These are phyloP conservation scores for Camelina laxa DNA, from an alignment of 345 rosid species.

Conservation along the genomic window DNA sequence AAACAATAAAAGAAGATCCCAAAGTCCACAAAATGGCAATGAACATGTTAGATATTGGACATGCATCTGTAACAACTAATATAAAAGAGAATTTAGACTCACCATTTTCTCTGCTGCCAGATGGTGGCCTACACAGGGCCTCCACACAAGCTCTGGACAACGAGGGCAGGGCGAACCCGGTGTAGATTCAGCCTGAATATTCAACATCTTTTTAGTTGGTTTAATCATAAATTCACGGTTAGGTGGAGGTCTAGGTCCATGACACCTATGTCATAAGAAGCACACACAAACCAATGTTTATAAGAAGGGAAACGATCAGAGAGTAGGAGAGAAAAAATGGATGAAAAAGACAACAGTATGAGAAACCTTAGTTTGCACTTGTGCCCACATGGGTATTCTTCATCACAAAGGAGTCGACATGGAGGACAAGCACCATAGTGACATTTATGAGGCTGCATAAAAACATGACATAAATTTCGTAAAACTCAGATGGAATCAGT, in stretches of 20 bases:
- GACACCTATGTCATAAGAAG: constrained; percentile 60
- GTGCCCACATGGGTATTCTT: constrained; percentile 87
- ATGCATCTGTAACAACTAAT: constrained; percentile 21
- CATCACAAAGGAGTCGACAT: constrained; percentile 78
- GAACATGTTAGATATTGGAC: constrained; percentile 12
- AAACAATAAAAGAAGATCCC: neutral
- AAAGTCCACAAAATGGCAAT: constrained; percentile 1
- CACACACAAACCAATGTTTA: constrained; percentile 21
- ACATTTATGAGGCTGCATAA: constrained; percentile 80
- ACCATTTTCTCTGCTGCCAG: constrained; percentile 88
- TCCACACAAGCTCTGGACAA: constrained; percentile 91
- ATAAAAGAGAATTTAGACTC: constrained; percentile 34
- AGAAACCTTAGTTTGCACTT: constrained; percentile 77
- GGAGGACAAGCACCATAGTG: constrained; percentile 94
- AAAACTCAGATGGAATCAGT: neutral
- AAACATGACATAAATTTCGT: constrained; percentile 20
- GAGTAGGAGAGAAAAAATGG: constrained; percentile 21
- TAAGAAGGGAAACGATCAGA: constrained; percentile 10
- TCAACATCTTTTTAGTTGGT: constrained; percentile 79
- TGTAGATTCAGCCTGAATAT: constrained; percentile 58
- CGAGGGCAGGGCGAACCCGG: constrained; percentile 89
- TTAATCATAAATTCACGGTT: constrained; percentile 77
- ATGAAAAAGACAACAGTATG: constrained; percentile 16
- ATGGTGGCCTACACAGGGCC: constrained; percentile 84
- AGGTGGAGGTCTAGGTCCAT: constrained; percentile 89